Evolutionary conservation across 2,329 filamentous ascomycete genomes (phyloP), one percentile per base, ranked within the genome.

Genomic region (Cercospora citrullina): DNA sequence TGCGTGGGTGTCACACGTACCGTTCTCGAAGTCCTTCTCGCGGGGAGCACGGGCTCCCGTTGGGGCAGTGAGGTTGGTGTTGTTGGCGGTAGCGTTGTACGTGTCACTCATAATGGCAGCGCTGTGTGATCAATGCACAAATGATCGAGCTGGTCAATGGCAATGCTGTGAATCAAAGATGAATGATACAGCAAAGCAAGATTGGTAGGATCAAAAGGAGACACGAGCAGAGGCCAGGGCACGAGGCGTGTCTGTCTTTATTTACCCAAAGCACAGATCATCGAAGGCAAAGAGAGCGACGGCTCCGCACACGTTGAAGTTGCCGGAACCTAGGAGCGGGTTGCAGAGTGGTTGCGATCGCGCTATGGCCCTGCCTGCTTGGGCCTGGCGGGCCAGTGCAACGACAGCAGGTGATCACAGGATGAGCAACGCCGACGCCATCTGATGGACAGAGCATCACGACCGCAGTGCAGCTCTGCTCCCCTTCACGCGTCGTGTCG

Each of bases 1-100:
- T 57, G 61, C 30, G 45, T 57, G 62, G 33, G 9, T 59, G 36
- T 59, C 10, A 16, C 39, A 65, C 69, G 63, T 70, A 75, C 75
- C 72, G 60, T 74, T 74, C 61, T 71, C 80, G 70, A 81, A 84
- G 73, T 84, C 82, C 75, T 84, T 84, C 75, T 83, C 82, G 21
- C 82, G 69, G 4, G 79, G 76, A 7, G 66, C 72, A 65, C 72
- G 58, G 30, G n/a, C 23, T 14, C 60, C 45, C 26, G 26, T 64
- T 12, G 71, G 72, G 7, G 74, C 62, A 21, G 73, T 72, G 66
- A 76, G 68, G 69, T 74, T 75, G 28, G 45, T 53, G 51, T 76
- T 77, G 67, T 74, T 72, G 48, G 73, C 71, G 10, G 75, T 72
- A 16, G 70, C 67, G 48, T 72, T 67, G 66, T 75, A 73, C 12